Conservation (phyloP, 345 rosid species). For the Anastatica hierochuntica region DNA sequence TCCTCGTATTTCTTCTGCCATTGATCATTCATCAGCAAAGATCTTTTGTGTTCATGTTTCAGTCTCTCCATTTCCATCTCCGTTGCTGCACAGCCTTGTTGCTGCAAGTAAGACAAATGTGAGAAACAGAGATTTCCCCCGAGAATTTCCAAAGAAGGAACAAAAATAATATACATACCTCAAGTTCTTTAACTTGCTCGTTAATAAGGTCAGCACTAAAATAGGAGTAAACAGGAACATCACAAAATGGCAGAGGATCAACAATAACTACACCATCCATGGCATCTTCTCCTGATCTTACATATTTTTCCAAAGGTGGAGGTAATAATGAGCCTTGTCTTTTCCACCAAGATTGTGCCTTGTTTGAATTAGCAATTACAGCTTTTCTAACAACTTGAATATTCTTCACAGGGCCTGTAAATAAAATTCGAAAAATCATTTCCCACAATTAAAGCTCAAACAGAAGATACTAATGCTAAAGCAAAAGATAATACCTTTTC, state of each 20-base stretch:
- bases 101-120: constrained; percentile 10
- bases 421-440: too few relatives aligned
- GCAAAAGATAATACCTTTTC: constrained; percentile 48
- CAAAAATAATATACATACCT: too few relatives aligned
- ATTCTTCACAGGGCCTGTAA: constrained; percentile 58
- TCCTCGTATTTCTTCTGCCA: constrained; percentile 57
- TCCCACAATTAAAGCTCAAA: too few relatives aligned
- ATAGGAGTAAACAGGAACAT: constrained; percentile 20
- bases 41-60: constrained; percentile 37
- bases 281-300: constrained; percentile 33
- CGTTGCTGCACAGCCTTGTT: constrained; percentile 41
- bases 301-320: constrained; percentile 59
- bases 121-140: too few relatives aligned
- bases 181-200: constrained; percentile 53
- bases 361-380: constrained; percentile 15
- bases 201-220: constrained; percentile 39
- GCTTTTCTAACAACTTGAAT: constrained; percentile 43
- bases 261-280: constrained; percentile 25
- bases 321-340: constrained; percentile 36
- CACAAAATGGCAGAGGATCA: constrained; percentile 28
- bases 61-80: constrained; percentile 60
- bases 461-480: background rate
- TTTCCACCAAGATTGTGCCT: constrained; percentile 36
- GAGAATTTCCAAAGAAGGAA: background rate
- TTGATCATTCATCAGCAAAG: constrained; percentile 37